A percentile compares a stretch with the other conserved stretches of the same genome.
These are phyloP conservation scores for Fusarium agapanthi DNA, from an alignment of 2,329 filamentous ascomycete species.

Conservation along the genomic window DNA sequence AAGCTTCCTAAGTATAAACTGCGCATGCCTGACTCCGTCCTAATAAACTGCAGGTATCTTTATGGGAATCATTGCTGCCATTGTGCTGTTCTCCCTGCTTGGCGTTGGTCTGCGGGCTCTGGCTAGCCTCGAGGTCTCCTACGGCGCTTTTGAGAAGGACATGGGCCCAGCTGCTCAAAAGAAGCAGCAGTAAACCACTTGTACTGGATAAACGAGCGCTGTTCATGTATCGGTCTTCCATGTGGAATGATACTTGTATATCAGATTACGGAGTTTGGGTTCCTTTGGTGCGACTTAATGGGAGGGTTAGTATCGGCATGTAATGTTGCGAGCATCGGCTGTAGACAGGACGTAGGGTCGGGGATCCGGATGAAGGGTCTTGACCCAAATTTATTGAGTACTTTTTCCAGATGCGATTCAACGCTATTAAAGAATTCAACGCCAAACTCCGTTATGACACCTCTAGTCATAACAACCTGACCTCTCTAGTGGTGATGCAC, in stretches of 20 bases:
- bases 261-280: constrained; percentile 45
- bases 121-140: constrained; percentile 84
- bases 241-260: constrained; percentile 37
- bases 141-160: constrained; percentile 96
- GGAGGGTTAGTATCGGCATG: constrained; percentile 36
- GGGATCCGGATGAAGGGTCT: constrained; percentile 9
- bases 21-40: background rate
- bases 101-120: constrained; percentile 81
- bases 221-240: constrained; percentile 16
- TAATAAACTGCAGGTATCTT: constrained; percentile 74
- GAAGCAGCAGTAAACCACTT: constrained; percentile 61
- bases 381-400: constrained; percentile 14
- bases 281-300: constrained; percentile 39
- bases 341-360: constrained; percentile 32
- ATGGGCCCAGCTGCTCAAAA: constrained; percentile 90
- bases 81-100: constrained; percentile 80
- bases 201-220: constrained; percentile 12
- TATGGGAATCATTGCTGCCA: constrained; percentile 77
- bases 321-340: constrained; percentile 31
- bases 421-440: constrained; percentile 31
- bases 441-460: constrained; percentile 39
- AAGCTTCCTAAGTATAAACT: constrained; percentile 17
- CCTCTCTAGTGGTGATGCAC: background rate
- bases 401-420: constrained; percentile 24
- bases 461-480: constrained; percentile 1